Conservation (phyloP, 257 asterid species). For the Jacaranda copaia region DNA sequence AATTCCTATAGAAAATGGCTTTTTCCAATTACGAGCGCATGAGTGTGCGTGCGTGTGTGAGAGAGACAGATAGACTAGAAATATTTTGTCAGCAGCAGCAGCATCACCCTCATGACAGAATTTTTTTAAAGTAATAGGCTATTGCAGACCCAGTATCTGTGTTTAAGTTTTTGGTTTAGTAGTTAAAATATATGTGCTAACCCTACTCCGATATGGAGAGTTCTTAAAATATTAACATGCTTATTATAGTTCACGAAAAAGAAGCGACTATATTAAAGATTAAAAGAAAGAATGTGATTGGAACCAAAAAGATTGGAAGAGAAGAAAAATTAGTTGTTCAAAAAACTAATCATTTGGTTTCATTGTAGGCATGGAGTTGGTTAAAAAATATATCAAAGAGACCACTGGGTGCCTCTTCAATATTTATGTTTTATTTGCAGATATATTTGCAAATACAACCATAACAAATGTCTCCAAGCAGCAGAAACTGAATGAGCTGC, state of each 20-base stretch:
- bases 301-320: neutral
- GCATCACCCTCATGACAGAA: neutral
- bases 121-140: neutral
- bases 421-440: too few relatives aligned
- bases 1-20: neutral
- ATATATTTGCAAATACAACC: neutral
- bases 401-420: neutral
- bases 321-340: neutral
- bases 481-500: neutral
- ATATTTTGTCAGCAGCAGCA: neutral
- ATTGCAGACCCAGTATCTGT: neutral
- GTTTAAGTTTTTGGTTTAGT: neutral
- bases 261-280: neutral
- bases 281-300: neutral
- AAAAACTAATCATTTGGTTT: too few relatives aligned
- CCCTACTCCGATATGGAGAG: neutral
- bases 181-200: neutral
- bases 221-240: too few relatives aligned
- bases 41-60: neutral
- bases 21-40: neutral
- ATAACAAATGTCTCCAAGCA: neutral
- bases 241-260: too few relatives aligned
- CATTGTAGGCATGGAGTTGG: neutral
- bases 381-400: neutral
- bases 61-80: neutral